Evolutionary conservation across 768 basidiomycete species (phyloP), one percentile per base, ranked within the genome.

Genomic region (Mycena rosella): DNA sequence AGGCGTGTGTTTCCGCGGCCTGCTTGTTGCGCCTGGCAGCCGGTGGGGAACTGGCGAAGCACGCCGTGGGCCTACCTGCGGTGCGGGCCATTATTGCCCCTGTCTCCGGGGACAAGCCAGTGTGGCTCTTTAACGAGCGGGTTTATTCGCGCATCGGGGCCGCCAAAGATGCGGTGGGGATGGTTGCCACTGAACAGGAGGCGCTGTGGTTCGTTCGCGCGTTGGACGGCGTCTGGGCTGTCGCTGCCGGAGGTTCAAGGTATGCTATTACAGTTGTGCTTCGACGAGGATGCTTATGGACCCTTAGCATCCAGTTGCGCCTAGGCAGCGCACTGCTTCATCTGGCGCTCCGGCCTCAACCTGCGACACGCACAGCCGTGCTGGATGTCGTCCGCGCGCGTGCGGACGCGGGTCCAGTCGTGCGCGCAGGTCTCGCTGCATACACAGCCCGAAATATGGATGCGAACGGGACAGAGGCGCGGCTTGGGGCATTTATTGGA

Each of bases 51-150:
- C 26, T 68, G 48, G 59, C 51, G 18, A 71, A 71, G 32, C 52
- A 63, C 17, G 38, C 49, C 11, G 48, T 51, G 26, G 60, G 59
- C 2, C 53, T 71, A 34, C 26, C 70, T 27, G 30, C 27, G 6
- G 70, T 71, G 26, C 63, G 66, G 11, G 63, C 66, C 10, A 63
- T 71, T 20, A 45, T 64, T 38, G 60, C 66, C 11, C 57, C 70
- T 45, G 53, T 52, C 32, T 32, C 63, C 13, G 66, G 66, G 2
- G 70, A 71, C 63, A 71, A 71, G 48, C 47, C 48, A 17, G 30
- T 18, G 14, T 71, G 70, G 70, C 18, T 71, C 26, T 71, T 68
- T 49, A 71, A 68, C 63, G 70, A 71, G 42, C 57, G 66, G 15
- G 66, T 71, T 8, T 67, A 68, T 55, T 67, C 63, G 29, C 66